Conservation (phyloP, 2,329 filamentous ascomycete genomes). For the Ophiostoma quercus region DNA sequence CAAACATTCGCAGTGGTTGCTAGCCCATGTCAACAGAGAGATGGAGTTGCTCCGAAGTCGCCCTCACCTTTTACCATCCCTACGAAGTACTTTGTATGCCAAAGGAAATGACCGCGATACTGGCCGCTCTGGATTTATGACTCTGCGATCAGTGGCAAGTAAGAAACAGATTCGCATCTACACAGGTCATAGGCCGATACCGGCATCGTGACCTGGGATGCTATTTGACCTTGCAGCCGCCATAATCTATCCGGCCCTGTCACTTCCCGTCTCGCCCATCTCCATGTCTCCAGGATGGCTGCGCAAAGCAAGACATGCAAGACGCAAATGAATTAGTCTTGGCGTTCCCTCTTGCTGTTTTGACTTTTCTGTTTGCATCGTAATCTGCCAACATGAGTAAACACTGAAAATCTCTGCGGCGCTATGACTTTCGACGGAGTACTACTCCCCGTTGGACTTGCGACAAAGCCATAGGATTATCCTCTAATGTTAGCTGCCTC, state of each 20-base stretch:
- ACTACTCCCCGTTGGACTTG: not conserved
- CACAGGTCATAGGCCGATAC: not conserved
- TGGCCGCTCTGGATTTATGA: not conserved
- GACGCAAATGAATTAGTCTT: not conserved
- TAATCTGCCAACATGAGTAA: too few species aligned
- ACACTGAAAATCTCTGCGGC: constrained; percentile 20
- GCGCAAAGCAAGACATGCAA: not conserved
- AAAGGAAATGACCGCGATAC: not conserved
- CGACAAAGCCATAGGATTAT: not conserved
- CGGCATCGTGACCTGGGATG: constrained; percentile 2
- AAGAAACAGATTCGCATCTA: not conserved
- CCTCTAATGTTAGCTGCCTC: not conserved
- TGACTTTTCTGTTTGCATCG: too few species aligned
- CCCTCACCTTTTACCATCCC: not conserved
- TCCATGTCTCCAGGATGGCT: not conserved
- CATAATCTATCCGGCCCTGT: not conserved
- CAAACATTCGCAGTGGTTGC: not conserved
- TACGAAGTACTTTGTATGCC: not conserved
- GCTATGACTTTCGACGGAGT: not conserved
- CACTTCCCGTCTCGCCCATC: not conserved
- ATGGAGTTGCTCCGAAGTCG: not conserved
- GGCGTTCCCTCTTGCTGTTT: not conserved
- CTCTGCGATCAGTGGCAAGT: not conserved
- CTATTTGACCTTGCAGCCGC: not conserved
- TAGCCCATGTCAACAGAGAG: not conserved